A percentile compares a stretch with the other conserved stretches of the same genome.
phyloP scores from a whole-genome alignment of 140 eudicot species.

The Erigeron philadelphicus region DNA sequence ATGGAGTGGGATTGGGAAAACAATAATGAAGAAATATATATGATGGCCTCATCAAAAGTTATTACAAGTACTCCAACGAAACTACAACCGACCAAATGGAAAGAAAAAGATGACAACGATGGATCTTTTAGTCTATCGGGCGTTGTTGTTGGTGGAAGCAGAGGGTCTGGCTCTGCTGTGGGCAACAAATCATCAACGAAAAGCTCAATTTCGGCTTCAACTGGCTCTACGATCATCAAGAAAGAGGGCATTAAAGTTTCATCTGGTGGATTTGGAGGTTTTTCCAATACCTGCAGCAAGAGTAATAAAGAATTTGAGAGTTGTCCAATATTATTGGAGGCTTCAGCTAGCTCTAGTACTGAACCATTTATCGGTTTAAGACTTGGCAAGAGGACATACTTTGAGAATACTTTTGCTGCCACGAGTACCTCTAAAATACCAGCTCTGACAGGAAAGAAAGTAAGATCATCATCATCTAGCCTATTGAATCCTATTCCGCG shows the following conservation, averaged over 20 bases:
- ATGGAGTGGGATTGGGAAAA: slow-evolving; percentile 86
- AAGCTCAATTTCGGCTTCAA: slow-evolving; percentile 80
- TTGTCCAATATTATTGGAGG: slow-evolving; percentile 25
- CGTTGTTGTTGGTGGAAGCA: neutral
- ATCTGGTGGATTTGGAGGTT: slow-evolving; percentile 34
- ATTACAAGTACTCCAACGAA: slow-evolving; percentile 43
- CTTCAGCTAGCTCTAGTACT: slow-evolving; percentile 48
- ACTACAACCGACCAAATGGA: slow-evolving; percentile 45
- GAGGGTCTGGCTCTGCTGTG: slow-evolving; percentile 29
- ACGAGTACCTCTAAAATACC: slow-evolving; percentile 40
- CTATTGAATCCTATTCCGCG: slow-evolving; percentile 37
- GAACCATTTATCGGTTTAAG: slow-evolving; percentile 65
- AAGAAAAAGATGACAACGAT: slow-evolving; percentile 40
- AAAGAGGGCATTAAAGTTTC: slow-evolving; percentile 33
- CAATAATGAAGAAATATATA: too few species aligned
- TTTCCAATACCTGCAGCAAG: slow-evolving; percentile 30
- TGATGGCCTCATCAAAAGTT: slow-evolving; percentile 29
- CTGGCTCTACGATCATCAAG: slow-evolving; percentile 44
- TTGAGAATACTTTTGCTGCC: slow-evolving; percentile 43
- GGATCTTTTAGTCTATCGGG: slow-evolving; percentile 54
- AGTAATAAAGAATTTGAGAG: neutral
- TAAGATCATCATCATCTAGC: slow-evolving; percentile 31
- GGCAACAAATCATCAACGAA: slow-evolving; percentile 55
- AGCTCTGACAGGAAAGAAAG: slow-evolving; percentile 40
- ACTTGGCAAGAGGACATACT: slow-evolving; percentile 77